Percentiles rank a stretch among this genome's conserved stretches.
These are phyloP conservation scores for Hortiboletus campestris DNA, from an alignment of 768 basidiomycete species.

Conservation along the genomic window DNA sequence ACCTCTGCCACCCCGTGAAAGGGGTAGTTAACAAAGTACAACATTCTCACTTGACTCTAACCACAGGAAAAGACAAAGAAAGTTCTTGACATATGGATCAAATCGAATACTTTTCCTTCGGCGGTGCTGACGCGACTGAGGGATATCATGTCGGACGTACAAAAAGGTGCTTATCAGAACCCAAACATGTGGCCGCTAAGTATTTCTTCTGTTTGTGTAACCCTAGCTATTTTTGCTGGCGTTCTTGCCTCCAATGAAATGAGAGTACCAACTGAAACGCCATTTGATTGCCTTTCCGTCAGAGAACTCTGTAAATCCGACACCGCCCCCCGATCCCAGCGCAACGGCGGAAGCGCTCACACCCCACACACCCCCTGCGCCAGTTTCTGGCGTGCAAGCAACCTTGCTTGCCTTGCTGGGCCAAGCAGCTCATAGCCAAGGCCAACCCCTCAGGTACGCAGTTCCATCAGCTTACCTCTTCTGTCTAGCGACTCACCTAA, in stretches of 20 bases:
- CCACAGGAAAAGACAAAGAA: constrained; percentile 95
- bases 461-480: constrained; percentile 1
- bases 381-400: constrained; percentile 48
- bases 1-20: constrained; percentile 14
- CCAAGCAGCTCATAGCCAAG: constrained; percentile 51
- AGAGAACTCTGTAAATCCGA: constrained; percentile 47
- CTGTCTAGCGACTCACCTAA: background rate
- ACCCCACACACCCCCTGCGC: constrained; percentile 24
- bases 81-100: constrained; percentile 96
- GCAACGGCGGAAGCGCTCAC: constrained; percentile 34
- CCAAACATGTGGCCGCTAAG: constrained; percentile 73
- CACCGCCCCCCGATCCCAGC: constrained; percentile 38
- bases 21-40: constrained; percentile 42
- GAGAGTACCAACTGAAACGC: constrained; percentile 66
- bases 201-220: constrained; percentile 68
- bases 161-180: constrained; percentile 87
- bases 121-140: constrained; percentile 69
- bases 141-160: constrained; percentile 62
- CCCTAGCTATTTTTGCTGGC: constrained; percentile 52
- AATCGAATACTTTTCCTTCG: constrained; percentile 84
- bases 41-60: constrained; percentile 35
- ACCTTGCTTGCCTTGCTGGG: constrained; percentile 67
- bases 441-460: constrained; percentile 38
- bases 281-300: constrained; percentile 54
- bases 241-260: constrained; percentile 44